These are phyloP conservation scores for Ophiostoma himal-ulmi DNA, from an alignment of 2,329 filamentous ascomycete species.

Conservation along the genomic window DNA sequence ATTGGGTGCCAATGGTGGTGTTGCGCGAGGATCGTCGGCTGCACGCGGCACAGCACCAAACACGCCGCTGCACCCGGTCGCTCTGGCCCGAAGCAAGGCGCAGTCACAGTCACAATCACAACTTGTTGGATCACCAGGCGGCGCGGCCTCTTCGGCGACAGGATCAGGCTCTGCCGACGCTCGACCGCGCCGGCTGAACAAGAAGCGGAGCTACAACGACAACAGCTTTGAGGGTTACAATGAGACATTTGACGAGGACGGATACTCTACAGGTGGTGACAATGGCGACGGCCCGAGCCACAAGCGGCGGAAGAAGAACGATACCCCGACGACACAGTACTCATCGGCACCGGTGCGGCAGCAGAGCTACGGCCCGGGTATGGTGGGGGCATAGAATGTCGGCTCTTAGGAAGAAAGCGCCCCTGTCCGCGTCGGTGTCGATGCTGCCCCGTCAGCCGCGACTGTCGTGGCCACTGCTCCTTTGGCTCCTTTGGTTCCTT, in stretches of 20 bases:
- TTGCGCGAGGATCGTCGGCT: constrained; percentile 35
- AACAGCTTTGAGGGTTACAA: constrained; percentile 69
- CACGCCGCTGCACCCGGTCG: constrained; percentile 41
- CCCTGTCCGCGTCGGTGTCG: neutral
- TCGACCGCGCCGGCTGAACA: constrained; percentile 59
- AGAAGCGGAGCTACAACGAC: constrained; percentile 72
- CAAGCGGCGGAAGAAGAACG: constrained; percentile 61
- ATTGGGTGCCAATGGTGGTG: constrained; percentile 32
- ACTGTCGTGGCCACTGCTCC: too few species aligned
- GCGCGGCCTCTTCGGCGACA: constrained; percentile 29
- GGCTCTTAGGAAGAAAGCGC: neutral
- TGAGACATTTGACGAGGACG: constrained; percentile 56
- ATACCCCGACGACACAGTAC: constrained; percentile 39
- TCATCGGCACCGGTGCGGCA: constrained; percentile 41
- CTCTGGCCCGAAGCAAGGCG: constrained; percentile 36
- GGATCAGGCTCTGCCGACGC: constrained; percentile 37
- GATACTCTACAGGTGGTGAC: constrained; percentile 69
- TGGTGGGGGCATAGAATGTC: constrained; percentile 47
- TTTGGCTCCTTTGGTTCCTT: neutral
- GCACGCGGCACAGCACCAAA: constrained; percentile 48
- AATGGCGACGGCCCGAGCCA: constrained; percentile 55
- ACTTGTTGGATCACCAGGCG: constrained; percentile 28
- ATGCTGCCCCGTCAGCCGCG: neutral
- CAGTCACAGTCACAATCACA: constrained; percentile 24
- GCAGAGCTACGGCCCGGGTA: constrained; percentile 52